Evolutionary conservation across 345 rosid genomes (phyloP).

Genomic region (Populus pruinosa): DNA sequence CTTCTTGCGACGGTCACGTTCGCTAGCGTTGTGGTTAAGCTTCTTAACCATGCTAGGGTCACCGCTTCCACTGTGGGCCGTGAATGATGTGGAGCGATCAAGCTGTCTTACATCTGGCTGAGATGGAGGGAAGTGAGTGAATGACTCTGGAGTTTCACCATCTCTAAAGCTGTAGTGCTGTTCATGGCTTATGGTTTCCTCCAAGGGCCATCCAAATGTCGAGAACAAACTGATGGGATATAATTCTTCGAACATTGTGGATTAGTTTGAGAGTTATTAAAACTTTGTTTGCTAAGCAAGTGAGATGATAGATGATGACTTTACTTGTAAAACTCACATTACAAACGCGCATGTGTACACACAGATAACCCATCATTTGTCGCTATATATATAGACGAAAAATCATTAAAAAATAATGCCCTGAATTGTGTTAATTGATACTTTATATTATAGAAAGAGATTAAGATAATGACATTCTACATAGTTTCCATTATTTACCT

Average conservation of each 20-base stretch:
- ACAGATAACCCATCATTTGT: neutral
- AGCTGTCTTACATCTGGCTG: neutral
- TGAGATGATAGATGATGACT: slow-evolving; percentile 3
- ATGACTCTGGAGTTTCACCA: neutral
- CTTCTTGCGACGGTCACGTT: slow-evolving; percentile 59
- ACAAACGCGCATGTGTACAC: neutral
- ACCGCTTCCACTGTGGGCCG: neutral
- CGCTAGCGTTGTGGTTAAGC: slow-evolving; percentile 72
- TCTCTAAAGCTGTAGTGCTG: neutral
- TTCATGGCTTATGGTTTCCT: slow-evolving; percentile 15
- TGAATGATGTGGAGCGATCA: slow-evolving; percentile 16
- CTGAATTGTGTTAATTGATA: neutral
- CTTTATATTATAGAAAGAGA: neutral
- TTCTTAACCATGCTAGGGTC: slow-evolving; percentile 39
- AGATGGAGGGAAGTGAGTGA: neutral
- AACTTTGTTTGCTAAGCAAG: neutral
- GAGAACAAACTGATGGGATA: slow-evolving; percentile 7
- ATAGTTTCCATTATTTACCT: too few species aligned
- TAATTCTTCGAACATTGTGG: slow-evolving; percentile 7
- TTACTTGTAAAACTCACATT: slow-evolving; percentile 4
- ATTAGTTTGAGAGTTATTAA: neutral
- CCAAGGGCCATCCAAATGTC: slow-evolving; percentile 23
- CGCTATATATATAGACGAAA: neutral
- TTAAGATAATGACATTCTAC: neutral
- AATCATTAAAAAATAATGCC: neutral